Percentiles rank a stretch among this genome's conserved stretches.
These are phyloP conservation scores for Candida sojae DNA, from an alignment of 1,139 yeast species.

Conservation along the genomic window DNA sequence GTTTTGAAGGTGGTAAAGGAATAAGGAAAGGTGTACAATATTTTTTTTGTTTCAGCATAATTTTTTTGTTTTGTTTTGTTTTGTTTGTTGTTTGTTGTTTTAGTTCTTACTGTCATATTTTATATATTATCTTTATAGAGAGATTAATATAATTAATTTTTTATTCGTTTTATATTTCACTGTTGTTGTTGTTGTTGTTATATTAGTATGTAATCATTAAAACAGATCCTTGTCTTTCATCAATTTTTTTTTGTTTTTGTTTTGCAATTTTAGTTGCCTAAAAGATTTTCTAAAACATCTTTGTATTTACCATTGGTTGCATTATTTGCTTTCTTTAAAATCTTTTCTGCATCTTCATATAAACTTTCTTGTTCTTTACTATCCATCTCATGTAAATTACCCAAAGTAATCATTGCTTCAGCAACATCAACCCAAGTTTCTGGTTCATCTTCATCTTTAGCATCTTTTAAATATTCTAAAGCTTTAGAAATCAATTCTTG, in stretches of 20 bases:
- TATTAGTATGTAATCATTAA: not conserved
- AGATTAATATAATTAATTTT: not conserved
- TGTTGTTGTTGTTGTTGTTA: not conserved
- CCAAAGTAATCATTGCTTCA: conserved; percentile 79
- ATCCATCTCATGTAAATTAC: conserved; percentile 68
- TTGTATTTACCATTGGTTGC: conserved; percentile 75
- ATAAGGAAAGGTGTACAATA: not conserved
- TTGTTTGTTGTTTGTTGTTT: not conserved
- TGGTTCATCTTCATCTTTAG: conserved; percentile 74
- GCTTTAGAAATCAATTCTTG: conserved; percentile 56
- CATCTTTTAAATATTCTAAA: conserved; percentile 53
- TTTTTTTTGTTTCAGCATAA: not conserved
- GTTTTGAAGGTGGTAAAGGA: not conserved
- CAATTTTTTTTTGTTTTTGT: not conserved
- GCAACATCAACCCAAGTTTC: conserved; percentile 81
- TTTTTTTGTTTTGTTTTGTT: not conserved
- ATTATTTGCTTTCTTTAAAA: conserved; percentile 64
- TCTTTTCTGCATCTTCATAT: conserved; percentile 67
- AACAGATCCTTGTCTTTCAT: not conserved
- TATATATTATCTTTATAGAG: conserved; percentile 2
- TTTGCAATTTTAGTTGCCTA: not conserved
- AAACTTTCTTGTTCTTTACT: conserved; percentile 62
- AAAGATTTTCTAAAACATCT: conserved; percentile 45
- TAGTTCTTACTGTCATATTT: not conserved
- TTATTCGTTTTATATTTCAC: not conserved